Conservation (phyloP, 331 rosid genomes). For the Dryas integrifolia region DNA sequence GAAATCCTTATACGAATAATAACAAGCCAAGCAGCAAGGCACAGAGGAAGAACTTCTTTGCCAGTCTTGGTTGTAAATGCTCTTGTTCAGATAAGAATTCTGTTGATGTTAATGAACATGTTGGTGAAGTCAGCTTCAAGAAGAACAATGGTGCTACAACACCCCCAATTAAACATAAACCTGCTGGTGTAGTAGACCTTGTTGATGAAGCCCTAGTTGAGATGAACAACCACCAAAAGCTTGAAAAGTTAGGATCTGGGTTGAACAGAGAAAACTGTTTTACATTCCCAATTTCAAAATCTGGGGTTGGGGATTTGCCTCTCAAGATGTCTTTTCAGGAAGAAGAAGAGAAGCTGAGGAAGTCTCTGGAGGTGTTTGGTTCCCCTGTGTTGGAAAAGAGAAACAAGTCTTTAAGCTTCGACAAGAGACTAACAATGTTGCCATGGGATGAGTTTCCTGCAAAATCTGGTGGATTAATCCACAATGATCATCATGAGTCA, state of each 20-base stretch:
- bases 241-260: slow-evolving; percentile 36
- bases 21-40: slow-evolving; percentile 22
- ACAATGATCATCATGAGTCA: slow-evolving; percentile 37
- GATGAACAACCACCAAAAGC: slow-evolving; percentile 19
- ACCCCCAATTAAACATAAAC: slow-evolving; percentile 25
- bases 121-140: slow-evolving; percentile 49
- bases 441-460: slow-evolving; percentile 50
- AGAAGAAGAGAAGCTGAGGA: slow-evolving; percentile 42
- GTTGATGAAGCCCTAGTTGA: slow-evolving; percentile 27
- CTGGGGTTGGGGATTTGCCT: slow-evolving; percentile 30
- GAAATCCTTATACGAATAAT: slow-evolving; percentile 29
- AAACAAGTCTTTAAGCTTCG: slow-evolving; percentile 57
- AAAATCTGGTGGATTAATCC: slow-evolving; percentile 19
- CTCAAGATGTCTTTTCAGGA: slow-evolving; percentile 38
- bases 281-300: slow-evolving; percentile 28
- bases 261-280: slow-evolving; percentile 31
- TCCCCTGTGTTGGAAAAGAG: slow-evolving; percentile 57
- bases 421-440: slow-evolving; percentile 43
- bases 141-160: slow-evolving; percentile 26
- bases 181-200: slow-evolving; percentile 9
- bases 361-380: slow-evolving; percentile 75
- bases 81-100: slow-evolving; percentile 64
- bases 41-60: slow-evolving; percentile 51
- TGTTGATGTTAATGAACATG: slow-evolving; percentile 47
- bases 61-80: slow-evolving; percentile 64